Evolutionary conservation across 106 monocot genomes (phyloP).

Genomic region (Apostasia ramifera): DNA sequence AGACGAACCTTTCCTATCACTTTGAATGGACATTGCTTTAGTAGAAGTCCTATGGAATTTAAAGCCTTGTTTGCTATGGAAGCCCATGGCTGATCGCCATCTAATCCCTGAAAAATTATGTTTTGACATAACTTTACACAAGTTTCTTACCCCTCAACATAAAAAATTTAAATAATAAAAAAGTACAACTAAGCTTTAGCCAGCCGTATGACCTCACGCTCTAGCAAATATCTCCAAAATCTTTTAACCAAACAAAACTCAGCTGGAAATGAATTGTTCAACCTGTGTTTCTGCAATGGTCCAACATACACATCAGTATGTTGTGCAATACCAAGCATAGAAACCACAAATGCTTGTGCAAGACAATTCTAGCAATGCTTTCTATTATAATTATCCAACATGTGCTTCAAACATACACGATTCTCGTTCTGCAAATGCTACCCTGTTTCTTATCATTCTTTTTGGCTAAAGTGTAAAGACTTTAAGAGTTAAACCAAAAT

Average conservation of each 20-base stretch:
- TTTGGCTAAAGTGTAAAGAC: too few species aligned
- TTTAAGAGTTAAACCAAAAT: too few species aligned
- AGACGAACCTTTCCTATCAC: conserved; percentile 63
- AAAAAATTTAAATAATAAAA: too few species aligned
- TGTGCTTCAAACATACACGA: not conserved
- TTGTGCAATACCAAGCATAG: not conserved
- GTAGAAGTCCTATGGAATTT: conserved; percentile 45
- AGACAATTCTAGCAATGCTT: not conserved
- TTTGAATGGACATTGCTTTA: conserved; percentile 81
- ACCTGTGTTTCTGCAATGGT: conserved; percentile 67
- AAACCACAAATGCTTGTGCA: not conserved
- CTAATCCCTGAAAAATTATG: conserved; percentile 46
- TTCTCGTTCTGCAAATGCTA: too few species aligned
- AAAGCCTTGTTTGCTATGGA: conserved; percentile 58
- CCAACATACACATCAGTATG: conserved; percentile 8
- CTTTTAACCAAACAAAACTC: conserved; percentile 68
- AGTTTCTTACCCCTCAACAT: not conserved
- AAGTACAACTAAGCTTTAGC: not conserved
- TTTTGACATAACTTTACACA: conserved; percentile 5
- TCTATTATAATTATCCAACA: not conserved
- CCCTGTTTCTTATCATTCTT: too few species aligned
- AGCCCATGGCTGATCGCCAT: conserved; percentile 77
- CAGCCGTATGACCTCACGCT: conserved; percentile 46
- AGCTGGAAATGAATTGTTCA: conserved; percentile 58
- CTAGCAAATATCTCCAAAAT: conserved; percentile 84